Conservation (phyloP, 2,329 filamentous ascomycete species). For the Periconia digitata region DNA sequence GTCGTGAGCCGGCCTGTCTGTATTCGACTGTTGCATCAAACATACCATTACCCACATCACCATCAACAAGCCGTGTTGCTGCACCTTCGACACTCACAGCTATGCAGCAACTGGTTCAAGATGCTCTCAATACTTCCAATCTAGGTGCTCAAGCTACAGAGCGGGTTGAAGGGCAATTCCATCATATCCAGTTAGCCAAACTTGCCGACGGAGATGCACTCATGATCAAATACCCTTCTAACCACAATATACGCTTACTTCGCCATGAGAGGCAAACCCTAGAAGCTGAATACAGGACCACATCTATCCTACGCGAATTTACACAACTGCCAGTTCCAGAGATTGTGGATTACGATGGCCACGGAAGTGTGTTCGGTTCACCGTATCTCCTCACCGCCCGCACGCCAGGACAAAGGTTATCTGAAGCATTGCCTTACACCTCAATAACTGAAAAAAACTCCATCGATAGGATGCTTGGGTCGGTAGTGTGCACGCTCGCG, state of each 20-base stretch:
- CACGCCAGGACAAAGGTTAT: constrained; percentile 37
- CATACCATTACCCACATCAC: constrained; percentile 15
- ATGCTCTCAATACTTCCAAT: constrained; percentile 33
- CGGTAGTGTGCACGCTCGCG: constrained; percentile 46
- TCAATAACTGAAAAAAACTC: constrained; percentile 36
- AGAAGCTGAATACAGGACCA: constrained; percentile 41
- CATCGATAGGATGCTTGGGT: constrained; percentile 46
- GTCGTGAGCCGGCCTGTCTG: neutral
- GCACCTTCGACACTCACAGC: constrained; percentile 33
- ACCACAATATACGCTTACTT: constrained; percentile 41
- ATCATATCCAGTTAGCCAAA: constrained; percentile 47
- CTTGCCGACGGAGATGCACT: constrained; percentile 43
- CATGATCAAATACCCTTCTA: constrained; percentile 46
- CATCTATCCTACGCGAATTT: constrained; percentile 42
- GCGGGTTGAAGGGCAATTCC: constrained; percentile 37
- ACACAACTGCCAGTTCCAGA: constrained; percentile 42
- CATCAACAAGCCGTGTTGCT: constrained; percentile 19
- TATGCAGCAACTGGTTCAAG: constrained; percentile 37
- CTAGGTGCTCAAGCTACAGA: constrained; percentile 39
- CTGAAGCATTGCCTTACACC: constrained; percentile 33
- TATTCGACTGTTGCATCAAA: neutral
- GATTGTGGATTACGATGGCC: constrained; percentile 42
- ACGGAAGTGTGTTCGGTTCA: constrained; percentile 28
- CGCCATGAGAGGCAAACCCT: constrained; percentile 47
- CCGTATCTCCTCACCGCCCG: constrained; percentile 39